Percentiles rank a stretch among this genome's conserved stretches.
These are phyloP conservation scores for Tricholoma hemisulphureum DNA, from an alignment of 768 basidiomycete genomes.

Conservation along the genomic window DNA sequence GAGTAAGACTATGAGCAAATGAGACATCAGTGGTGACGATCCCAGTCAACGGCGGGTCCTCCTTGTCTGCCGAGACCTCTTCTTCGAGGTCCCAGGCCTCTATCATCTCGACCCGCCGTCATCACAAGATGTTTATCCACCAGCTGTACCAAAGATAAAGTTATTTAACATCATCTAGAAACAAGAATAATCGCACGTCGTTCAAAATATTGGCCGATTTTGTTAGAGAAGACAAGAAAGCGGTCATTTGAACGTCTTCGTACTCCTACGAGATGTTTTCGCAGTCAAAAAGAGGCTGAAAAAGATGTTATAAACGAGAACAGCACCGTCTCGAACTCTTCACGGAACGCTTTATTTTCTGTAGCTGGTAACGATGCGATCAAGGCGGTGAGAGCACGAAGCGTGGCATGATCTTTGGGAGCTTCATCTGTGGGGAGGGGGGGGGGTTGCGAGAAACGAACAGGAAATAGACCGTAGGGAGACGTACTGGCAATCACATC, in stretches of 20 bases:
- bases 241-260: conserved; percentile 91
- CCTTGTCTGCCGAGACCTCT: conserved; percentile 49
- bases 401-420: conserved; percentile 69
- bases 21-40: conserved; percentile 41
- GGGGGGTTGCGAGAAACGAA: not conserved
- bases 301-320: not conserved
- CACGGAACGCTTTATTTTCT: conserved; percentile 76
- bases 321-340: conserved; percentile 85
- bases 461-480: not conserved
- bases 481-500: conserved; percentile 69
- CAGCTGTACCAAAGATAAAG: conserved; percentile 42
- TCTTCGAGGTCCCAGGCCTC: conserved; percentile 48
- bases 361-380: conserved; percentile 87
- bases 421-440: conserved; percentile 63
- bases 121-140: conserved; percentile 78
- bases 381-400: conserved; percentile 83
- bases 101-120: conserved; percentile 55
- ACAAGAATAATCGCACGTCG: conserved; percentile 84
- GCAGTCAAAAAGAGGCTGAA: not conserved
- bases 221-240: conserved; percentile 83
- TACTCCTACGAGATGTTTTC: conserved; percentile 67
- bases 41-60: conserved; percentile 53
- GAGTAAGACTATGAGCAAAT: not conserved
- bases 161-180: too few relatives aligned
- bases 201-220: conserved; percentile 86